Evolutionary conservation across 2,329 filamentous ascomycete genomes (phyloP), one percentile per base, ranked within the genome.

Genomic region (Cordyceps fumosorosea): DNA sequence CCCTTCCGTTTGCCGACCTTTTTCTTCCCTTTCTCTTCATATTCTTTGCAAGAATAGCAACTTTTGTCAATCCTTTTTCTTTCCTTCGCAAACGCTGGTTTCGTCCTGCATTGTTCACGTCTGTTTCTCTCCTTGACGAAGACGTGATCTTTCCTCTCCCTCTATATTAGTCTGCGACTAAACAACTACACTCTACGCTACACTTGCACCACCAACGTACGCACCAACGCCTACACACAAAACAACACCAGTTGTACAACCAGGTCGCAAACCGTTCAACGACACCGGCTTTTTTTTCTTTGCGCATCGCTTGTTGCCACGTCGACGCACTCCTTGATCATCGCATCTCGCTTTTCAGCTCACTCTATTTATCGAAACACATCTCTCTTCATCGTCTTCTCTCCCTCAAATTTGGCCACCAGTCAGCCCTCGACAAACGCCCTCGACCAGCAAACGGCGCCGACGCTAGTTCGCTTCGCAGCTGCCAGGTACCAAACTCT

Each of bases 121-220:
- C 62, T 55, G 57, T 58, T 52, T 56, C 62, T 45, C 51, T 6
- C n/a, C 29, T 52, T 56, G 37, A 20, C 29, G 26, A 44, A 2
- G 56, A 58, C 57, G 54, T 64, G 48, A 44, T 52, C 11, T 12
- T 37, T 37, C 11, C 34, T 60, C 42, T 61, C 56, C n/a, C 20
- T 42, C 40, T 34, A 37, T 55, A 45, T 53, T 56, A 62, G 59
- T 62, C 59, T 51, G 59, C 4, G 59, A 62, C 59, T 62, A 61
- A 55, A 52, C 44, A 6, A 10, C 14, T n/a, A 16, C 24, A 3
- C 42, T 37, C 16, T 20, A 40, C 59, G 42, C 44, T 52, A 22
- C 44, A 61, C 59, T 44, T 44, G 18, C 59, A 42, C 50, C 20
- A 26, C 45, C 11, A 47, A 37, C 55, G 55, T 2, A 48, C 40